These are phyloP conservation scores for Elsinoe fawcettii DNA, from an alignment of 2,329 filamentous ascomycete species.

Conservation along the genomic window DNA sequence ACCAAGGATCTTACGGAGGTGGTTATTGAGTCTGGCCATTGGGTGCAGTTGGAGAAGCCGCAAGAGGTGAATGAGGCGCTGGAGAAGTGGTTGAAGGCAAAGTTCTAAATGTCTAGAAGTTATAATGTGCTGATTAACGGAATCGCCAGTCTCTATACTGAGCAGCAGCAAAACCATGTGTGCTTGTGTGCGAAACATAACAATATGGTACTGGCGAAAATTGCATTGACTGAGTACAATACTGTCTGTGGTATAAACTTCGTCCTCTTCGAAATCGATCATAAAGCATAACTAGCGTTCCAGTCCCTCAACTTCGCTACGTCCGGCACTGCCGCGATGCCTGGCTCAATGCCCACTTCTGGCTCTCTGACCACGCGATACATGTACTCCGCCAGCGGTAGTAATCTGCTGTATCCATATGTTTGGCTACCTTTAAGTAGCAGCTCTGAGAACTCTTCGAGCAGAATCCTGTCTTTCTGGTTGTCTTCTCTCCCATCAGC, in stretches of 20 bases:
- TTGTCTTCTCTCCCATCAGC: neutral
- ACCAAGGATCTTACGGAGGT: slow-evolving; percentile 37
- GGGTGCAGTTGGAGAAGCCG: slow-evolving; percentile 24
- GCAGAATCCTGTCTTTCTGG: neutral
- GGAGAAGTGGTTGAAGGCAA: slow-evolving; percentile 21
- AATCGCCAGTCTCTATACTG: neutral
- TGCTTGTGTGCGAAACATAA: too few relatives aligned
- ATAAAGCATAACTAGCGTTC: slow-evolving; percentile 11
- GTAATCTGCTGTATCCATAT: slow-evolving; percentile 8
- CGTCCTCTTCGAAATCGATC: neutral
- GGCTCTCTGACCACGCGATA: slow-evolving; percentile 5
- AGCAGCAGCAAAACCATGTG: too few relatives aligned
- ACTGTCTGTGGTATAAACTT: neutral
- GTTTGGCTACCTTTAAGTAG: neutral
- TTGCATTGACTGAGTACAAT: neutral
- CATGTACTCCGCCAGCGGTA: slow-evolving; percentile 13
- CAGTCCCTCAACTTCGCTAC: slow-evolving; percentile 7
- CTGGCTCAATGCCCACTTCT: slow-evolving; percentile 7
- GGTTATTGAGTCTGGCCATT: slow-evolving; percentile 35
- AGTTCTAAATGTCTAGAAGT: neutral
- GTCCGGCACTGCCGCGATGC: neutral
- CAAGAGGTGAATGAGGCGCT: slow-evolving; percentile 23
- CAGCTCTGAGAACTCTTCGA: slow-evolving; percentile 1
- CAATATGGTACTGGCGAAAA: too few relatives aligned
- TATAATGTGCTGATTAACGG: neutral